phyloP scores from a whole-genome alignment of 257 asterid species.

The Ophiorrhiza pumila region DNA sequence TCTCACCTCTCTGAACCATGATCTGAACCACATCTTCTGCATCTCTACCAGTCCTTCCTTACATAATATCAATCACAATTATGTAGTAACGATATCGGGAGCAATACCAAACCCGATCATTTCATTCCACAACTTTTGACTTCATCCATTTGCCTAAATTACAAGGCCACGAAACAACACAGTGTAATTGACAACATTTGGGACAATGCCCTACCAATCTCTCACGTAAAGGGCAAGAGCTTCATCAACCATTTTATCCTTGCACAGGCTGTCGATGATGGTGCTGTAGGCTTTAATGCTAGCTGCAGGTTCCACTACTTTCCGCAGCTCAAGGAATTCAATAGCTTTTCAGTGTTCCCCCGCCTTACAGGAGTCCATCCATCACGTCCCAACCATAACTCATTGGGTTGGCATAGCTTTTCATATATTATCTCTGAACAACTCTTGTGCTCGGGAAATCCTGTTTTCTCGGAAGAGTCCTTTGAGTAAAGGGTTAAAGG shows the following conservation, averaged over 20 bases:
- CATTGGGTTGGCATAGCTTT: too few species aligned
- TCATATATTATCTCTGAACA: constrained; percentile 23
- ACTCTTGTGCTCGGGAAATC: constrained; percentile 15
- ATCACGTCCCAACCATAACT: constrained; percentile 9
- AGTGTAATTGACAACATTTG: constrained; percentile 9
- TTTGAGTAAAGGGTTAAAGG: constrained; percentile 21
- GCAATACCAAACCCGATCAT: too few species aligned
- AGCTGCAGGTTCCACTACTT: constrained; percentile 3
- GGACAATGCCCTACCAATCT: constrained; percentile 13
- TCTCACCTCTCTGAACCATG: too few species aligned
- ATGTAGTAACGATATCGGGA: too few species aligned
- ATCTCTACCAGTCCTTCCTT: too few species aligned
- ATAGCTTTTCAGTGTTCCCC: constrained; percentile 24
- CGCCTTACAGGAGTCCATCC: constrained; percentile 30
- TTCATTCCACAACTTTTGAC: too few species aligned
- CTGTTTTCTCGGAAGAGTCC: constrained; percentile 24
- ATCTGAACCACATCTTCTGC: too few species aligned
- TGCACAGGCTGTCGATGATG: constrained; percentile 19
- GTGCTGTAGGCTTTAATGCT: constrained; percentile 1
- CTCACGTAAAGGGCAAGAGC: constrained; percentile 20
- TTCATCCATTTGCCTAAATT: too few species aligned
- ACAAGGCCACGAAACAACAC: too few species aligned
- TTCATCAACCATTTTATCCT: constrained; percentile 22
- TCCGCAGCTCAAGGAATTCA: background rate
- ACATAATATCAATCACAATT: too few species aligned